Conservation (phyloP, 805 yeast species). For the Candida argentea region DNA sequence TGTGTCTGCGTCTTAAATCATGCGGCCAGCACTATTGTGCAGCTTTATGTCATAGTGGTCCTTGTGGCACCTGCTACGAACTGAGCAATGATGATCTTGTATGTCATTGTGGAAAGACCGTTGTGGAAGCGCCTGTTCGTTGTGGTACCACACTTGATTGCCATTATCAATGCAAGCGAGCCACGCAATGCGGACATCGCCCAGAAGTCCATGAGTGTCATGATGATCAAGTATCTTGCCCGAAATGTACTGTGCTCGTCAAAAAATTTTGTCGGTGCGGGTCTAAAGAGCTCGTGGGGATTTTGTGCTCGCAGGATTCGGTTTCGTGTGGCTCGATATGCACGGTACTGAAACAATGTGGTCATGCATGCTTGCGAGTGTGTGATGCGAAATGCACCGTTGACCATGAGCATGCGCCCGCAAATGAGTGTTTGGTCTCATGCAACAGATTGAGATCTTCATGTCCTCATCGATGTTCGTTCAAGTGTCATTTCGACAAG, state of each 20-base stretch:
- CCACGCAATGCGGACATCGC: constrained; percentile 58
- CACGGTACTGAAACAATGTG: constrained; percentile 23
- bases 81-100: constrained; percentile 69
- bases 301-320: constrained; percentile 56
- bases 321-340: constrained; percentile 52
- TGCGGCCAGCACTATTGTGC: constrained; percentile 61
- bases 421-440: constrained; percentile 38
- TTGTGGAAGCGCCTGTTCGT: constrained; percentile 72
- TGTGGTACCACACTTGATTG: constrained; percentile 69
- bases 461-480: constrained; percentile 63
- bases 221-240: constrained; percentile 52
- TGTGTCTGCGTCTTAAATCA: constrained; percentile 50
- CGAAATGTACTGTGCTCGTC: constrained; percentile 59
- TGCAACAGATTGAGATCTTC: constrained; percentile 44
- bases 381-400: constrained; percentile 57
- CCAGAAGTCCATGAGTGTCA: constrained; percentile 71
- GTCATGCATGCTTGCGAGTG: constrained; percentile 38
- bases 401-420: constrained; percentile 44
- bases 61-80: constrained; percentile 73
- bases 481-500: constrained; percentile 52
- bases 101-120: constrained; percentile 74
- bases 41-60: constrained; percentile 68
- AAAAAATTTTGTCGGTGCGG: constrained; percentile 58
- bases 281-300: constrained; percentile 41
- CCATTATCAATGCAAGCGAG: constrained; percentile 51